Evolutionary conservation across 805 yeast species (phyloP).

Genomic region (Torulaspora quercuum): DNA sequence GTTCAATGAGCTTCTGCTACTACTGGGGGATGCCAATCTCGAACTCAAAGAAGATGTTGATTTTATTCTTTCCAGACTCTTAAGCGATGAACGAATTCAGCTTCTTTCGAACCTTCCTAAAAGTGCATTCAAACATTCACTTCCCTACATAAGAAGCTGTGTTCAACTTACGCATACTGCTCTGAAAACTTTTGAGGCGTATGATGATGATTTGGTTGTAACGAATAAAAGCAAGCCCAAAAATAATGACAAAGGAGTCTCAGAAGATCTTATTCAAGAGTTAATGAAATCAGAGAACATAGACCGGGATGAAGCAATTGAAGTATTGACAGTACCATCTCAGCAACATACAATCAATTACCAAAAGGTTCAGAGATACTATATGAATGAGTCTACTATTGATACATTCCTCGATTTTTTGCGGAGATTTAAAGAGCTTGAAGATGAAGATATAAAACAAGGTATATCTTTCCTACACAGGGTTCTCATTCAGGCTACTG

Average conservation of each 20-base stretch:
- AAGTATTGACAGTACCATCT: conserved; percentile 21
- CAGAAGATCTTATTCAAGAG: conserved; percentile 36
- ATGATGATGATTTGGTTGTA: conserved; percentile 52
- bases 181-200: conserved; percentile 63
- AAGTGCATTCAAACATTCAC: conserved; percentile 59
- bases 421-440: conserved; percentile 57
- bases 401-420: conserved; percentile 63
- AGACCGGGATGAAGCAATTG: conserved; percentile 36
- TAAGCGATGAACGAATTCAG: conserved; percentile 58
- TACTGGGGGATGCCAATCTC: conserved; percentile 42
- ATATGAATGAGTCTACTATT: conserved; percentile 51
- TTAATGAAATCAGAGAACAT: conserved; percentile 36
- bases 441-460: conserved; percentile 55
- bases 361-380: conserved; percentile 23
- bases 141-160: conserved; percentile 55
- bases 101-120: conserved; percentile 58
- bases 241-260: conserved; percentile 21
- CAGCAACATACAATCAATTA: conserved; percentile 22
- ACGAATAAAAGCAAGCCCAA: conserved; percentile 42
- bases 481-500: conserved; percentile 60
- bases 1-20: conserved; percentile 57
- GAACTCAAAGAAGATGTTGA: conserved; percentile 45
- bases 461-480: conserved; percentile 70
- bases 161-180: conserved; percentile 63
- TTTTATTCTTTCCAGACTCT: conserved; percentile 63